A percentile compares a stretch with the other conserved stretches of the same genome.
Evolutionary conservation across 805 yeast genomes (phyloP).

Genomic region (Zygotorulaspora danielsina): DNA sequence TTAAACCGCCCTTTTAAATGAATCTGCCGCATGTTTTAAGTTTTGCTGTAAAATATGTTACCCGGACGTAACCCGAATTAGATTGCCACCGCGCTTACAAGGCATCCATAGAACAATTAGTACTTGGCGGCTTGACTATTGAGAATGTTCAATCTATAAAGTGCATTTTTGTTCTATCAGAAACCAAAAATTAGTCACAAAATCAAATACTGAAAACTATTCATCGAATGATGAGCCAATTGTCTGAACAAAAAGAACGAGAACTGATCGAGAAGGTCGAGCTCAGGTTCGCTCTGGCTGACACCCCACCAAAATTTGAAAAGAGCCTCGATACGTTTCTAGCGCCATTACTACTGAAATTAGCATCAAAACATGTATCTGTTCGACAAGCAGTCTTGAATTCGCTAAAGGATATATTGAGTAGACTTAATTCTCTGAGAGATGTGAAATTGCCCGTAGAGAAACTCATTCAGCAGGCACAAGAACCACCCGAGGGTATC

Average conservation of each 20-base stretch:
- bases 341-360: constrained; percentile 72
- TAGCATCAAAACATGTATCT: constrained; percentile 61
- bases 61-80: background rate
- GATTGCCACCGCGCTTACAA: background rate
- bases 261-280: constrained; percentile 73
- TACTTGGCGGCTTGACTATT: too few relatives aligned
- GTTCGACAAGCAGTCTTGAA: constrained; percentile 67
- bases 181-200: too few relatives aligned
- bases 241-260: constrained; percentile 48
- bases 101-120: too few relatives aligned
- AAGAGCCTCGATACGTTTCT: constrained; percentile 56
- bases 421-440: constrained; percentile 57
- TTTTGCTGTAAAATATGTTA: background rate
- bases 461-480: constrained; percentile 60
- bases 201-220: too few relatives aligned
- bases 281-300: constrained; percentile 72
- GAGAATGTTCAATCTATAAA: too few relatives aligned
- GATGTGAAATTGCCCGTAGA: constrained; percentile 58
- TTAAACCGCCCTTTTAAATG: background rate
- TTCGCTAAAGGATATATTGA: constrained; percentile 61
- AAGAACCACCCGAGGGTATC: constrained; percentile 44
- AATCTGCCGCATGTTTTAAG: background rate
- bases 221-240: too few relatives aligned
- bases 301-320: constrained; percentile 60
- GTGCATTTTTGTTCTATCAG: too few relatives aligned